Evolutionary conservation across 2,329 filamentous ascomycete species (phyloP), one percentile per base, ranked within the genome.

Genomic region (Fusarium tuaranense): DNA sequence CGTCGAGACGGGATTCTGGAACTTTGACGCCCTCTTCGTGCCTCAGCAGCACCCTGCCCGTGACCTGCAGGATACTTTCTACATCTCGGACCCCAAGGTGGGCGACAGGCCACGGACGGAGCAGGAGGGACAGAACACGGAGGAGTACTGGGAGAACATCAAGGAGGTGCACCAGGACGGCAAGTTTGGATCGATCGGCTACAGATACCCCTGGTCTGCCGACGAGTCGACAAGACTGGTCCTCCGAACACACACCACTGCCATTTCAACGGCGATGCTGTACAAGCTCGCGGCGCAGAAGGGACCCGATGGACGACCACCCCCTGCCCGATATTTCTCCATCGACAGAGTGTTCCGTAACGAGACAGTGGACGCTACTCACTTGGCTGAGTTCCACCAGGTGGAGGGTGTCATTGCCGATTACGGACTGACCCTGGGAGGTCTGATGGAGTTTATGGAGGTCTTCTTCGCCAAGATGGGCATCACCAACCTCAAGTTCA

Each of bases 291-390:
- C 97, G 32, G 90, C 93, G 67, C 90, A 93, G 81, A 95, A 94
- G 69, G 93, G 94, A 16, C 94, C 94, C 7, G 89, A 92, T 78
- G 90, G 90, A 57, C 86, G 87, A 63, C 88, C 89, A 57, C 89
- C 88, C 18, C 89, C 91, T 39, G 95, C 95, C n/a, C 92, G 95
- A 72, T 98, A 98, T 87, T 99, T 99, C 88, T 98, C 95, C 72
- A 99, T 99, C 82, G 97, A 99, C 85, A 92, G 97, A 65, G 97
- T 99, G 71, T 99, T 99, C 92, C 92, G 95, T 76, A 99, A 99
- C 84, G 97, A 99, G 85, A 95, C 95, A 4, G 95, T 99, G 68
- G 97, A 99, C 81, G 95, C 95, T 16, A 99, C 97, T 10, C 97
- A 99, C 87, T 85, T 99, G 80, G 95, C 95, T 44, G 97, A 99